Percentiles rank a stretch among this genome's conserved stretches.
Evolutionary conservation across 1,139 yeast genomes (phyloP).

Genomic region (Diutina scorzettiae): DNA sequence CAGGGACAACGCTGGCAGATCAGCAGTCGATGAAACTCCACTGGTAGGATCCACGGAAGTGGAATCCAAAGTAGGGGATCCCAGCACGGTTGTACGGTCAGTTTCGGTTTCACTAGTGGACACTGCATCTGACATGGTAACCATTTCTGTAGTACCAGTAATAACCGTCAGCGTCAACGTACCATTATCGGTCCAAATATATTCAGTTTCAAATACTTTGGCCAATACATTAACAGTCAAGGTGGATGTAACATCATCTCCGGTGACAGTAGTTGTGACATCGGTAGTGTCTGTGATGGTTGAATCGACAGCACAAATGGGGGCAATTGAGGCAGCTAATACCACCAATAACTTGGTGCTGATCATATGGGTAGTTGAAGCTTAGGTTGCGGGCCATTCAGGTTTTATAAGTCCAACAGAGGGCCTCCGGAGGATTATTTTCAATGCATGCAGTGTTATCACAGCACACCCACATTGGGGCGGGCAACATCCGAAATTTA

Average conservation of each 20-base stretch:
- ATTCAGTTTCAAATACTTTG: slow-evolving; percentile 3
- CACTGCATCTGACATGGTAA: not conserved
- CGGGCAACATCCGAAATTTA: too few relatives aligned
- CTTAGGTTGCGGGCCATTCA: too few relatives aligned
- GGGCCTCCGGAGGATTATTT: too few relatives aligned
- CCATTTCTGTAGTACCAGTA: not conserved
- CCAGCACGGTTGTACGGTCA: not conserved
- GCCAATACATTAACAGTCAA: not conserved
- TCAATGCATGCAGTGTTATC: too few relatives aligned
- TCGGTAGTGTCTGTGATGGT: not conserved
- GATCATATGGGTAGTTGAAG: too few relatives aligned
- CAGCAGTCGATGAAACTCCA: not conserved
- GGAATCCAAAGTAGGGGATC: not conserved
- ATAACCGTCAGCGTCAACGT: slow-evolving; percentile 4
- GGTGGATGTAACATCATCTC: not conserved
- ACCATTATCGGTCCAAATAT: slow-evolving; percentile 4
- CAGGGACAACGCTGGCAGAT: too few relatives aligned
- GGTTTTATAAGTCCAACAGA: too few relatives aligned
- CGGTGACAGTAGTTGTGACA: not conserved
- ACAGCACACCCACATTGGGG: too few relatives aligned
- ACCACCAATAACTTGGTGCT: not conserved
- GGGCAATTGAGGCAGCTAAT: not conserved
- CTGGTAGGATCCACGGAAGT: not conserved
- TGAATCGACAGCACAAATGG: not conserved
- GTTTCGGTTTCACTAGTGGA: not conserved